phyloP scores from a whole-genome alignment of 306 rosid genomes.

The Luffa aegyptiaca region DNA sequence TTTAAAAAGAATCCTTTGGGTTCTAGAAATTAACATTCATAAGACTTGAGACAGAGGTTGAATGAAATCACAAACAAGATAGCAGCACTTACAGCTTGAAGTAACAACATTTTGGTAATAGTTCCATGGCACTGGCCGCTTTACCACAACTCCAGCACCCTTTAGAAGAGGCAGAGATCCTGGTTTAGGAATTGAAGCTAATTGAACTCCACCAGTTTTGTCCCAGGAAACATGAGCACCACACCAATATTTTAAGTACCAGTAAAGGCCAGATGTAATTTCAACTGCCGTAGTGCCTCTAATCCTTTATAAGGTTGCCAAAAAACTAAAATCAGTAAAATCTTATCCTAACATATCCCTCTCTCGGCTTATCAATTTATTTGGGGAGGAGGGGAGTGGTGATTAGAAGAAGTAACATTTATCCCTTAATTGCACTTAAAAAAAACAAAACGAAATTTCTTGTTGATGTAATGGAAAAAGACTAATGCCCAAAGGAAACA shows the following conservation, averaged over 20 bases:
- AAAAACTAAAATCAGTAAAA: not conserved
- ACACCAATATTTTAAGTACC: conserved; percentile 91
- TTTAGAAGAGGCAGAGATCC: conserved; percentile 66
- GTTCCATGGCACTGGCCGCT: conserved; percentile 83
- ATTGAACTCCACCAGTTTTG: conserved; percentile 83
- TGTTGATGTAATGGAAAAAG: too few relatives aligned
- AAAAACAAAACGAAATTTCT: too few relatives aligned
- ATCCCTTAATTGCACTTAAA: not conserved
- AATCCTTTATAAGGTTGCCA: conserved; percentile 32
- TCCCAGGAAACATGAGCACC: conserved; percentile 91
- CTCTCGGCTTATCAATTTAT: not conserved
- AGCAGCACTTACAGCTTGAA: conserved; percentile 70
- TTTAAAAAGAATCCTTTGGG: not conserved
- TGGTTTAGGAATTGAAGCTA: conserved; percentile 64
- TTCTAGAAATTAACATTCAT: not conserved
- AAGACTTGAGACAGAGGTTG: not conserved
- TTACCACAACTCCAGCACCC: conserved; percentile 45
- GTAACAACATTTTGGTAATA: conserved; percentile 97
- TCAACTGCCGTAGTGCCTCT: conserved; percentile 83
- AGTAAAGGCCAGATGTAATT: conserved; percentile 80
- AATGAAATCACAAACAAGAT: not conserved
- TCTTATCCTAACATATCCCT: not conserved
- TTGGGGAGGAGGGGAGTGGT: not conserved
- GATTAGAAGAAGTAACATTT: not conserved
- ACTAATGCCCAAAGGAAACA: too few relatives aligned